phyloP scores from a whole-genome alignment of 805 yeast genomes.

The Candida tallmaniae region DNA sequence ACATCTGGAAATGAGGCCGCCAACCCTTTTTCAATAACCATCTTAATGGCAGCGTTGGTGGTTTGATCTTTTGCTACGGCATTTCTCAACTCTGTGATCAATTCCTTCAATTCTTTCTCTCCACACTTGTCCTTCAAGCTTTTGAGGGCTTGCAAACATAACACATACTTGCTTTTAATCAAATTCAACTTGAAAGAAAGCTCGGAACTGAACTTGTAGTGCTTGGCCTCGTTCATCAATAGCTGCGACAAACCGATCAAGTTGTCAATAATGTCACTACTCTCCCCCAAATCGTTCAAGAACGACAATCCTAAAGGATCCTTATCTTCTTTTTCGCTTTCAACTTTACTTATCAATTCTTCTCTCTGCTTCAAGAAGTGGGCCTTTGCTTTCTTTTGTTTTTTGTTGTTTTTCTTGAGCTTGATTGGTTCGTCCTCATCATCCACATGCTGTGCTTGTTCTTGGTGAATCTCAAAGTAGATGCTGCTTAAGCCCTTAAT shows the following conservation, averaged over 20 bases:
- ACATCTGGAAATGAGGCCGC: constrained; percentile 30
- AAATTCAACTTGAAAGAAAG: constrained; percentile 37
- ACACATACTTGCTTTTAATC: constrained; percentile 41
- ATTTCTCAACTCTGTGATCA: constrained; percentile 28
- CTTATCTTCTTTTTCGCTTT: constrained; percentile 43
- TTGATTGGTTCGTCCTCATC: constrained; percentile 13
- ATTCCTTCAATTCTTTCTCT: constrained; percentile 19
- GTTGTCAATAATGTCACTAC: constrained; percentile 36
- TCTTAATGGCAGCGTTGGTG: constrained; percentile 43
- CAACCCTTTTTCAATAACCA: constrained; percentile 37
- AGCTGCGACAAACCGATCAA: constrained; percentile 41
- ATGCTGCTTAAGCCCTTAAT: constrained; percentile 58
- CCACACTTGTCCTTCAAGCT: constrained; percentile 29
- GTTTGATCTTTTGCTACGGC: constrained; percentile 28
- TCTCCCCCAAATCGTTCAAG: constrained; percentile 21
- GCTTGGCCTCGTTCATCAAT: constrained; percentile 39
- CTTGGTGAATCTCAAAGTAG: constrained; percentile 41
- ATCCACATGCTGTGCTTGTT: constrained; percentile 11
- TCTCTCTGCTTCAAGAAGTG: constrained; percentile 48
- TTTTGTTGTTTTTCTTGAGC: constrained; percentile 35
- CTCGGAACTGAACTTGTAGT: constrained; percentile 37
- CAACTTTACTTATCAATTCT: constrained; percentile 45
- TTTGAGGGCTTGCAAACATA: constrained; percentile 42
- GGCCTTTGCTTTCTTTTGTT: constrained; percentile 54
- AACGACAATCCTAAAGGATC: constrained; percentile 58